Evolutionary conservation across 441 rosid species (phyloP).

Genomic region (Geranium incanum): DNA sequence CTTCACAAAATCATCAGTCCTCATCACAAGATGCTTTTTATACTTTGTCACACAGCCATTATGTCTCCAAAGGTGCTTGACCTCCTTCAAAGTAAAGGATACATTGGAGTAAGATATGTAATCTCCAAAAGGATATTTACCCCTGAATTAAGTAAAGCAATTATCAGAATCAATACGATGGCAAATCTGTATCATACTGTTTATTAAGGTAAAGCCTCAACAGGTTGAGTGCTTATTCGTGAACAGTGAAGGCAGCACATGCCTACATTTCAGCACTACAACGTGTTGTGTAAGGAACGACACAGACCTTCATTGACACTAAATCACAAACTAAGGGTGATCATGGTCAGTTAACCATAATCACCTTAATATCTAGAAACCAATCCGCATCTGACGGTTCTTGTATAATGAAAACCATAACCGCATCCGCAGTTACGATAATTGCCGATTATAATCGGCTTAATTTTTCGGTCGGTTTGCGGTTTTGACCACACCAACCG

Average conservation of each 20-base stretch:
- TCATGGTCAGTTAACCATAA: too few relatives aligned
- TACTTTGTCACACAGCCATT: slow-evolving; percentile 57
- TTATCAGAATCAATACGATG: slow-evolving; percentile 11
- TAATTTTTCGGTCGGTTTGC: too few relatives aligned
- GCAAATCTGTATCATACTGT: neutral
- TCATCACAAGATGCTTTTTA: slow-evolving; percentile 61
- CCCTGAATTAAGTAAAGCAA: slow-evolving; percentile 44
- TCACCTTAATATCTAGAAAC: too few relatives aligned
- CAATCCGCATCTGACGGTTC: too few relatives aligned
- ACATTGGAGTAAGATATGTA: slow-evolving; percentile 63
- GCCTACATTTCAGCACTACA: neutral
- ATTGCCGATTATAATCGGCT: too few relatives aligned
- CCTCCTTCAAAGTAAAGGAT: slow-evolving; percentile 67
- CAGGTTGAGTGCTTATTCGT: neutral
- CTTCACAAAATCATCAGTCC: slow-evolving; percentile 84
- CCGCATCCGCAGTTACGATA: too few relatives aligned
- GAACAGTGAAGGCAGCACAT: neutral
- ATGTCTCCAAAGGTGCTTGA: slow-evolving; percentile 77
- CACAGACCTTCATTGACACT: neutral
- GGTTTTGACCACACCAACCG: too few relatives aligned
- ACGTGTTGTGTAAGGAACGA: neutral
- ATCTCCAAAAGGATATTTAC: slow-evolving; percentile 82
- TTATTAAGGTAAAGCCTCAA: neutral
- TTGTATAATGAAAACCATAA: too few relatives aligned
- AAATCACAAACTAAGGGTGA: neutral